Percentiles rank a stretch among this genome's conserved stretches.
phyloP scores from a whole-genome alignment of 352 stramenopile species.

The Lagenidium giganteum region DNA sequence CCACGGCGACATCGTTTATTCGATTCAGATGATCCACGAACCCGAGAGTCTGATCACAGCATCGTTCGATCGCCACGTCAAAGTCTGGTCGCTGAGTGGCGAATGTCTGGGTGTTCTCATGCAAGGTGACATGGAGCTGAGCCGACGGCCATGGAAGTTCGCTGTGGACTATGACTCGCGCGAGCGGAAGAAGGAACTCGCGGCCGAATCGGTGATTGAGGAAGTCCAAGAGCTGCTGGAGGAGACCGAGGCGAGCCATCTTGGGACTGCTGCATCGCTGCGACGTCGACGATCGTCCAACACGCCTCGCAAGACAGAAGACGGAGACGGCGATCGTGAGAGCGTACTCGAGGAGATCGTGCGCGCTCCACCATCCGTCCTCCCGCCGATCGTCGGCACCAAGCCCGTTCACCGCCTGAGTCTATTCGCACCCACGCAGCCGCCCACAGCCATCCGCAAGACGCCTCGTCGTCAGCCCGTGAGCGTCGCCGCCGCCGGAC shows the following conservation, averaged over 20 bases:
- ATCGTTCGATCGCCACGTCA: slow-evolving; percentile 74
- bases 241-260: slow-evolving; percentile 11
- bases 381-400: not conserved
- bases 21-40: slow-evolving; percentile 64
- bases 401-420: not conserved
- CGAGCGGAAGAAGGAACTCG: slow-evolving; percentile 59
- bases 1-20: slow-evolving; percentile 75
- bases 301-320: not conserved
- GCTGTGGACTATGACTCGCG: slow-evolving; percentile 66
- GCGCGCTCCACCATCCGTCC: slow-evolving; percentile 1
- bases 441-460: slow-evolving; percentile 13
- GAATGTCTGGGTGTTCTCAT: slow-evolving; percentile 71
- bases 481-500: slow-evolving; percentile 14
- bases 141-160: slow-evolving; percentile 55
- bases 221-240: slow-evolving; percentile 41
- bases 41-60: slow-evolving; percentile 66
- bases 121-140: slow-evolving; percentile 56
- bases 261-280: too few relatives aligned
- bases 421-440: not conserved
- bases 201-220: slow-evolving; percentile 49
- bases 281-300: not conserved
- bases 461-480: slow-evolving; percentile 18
- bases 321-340: slow-evolving; percentile 2
- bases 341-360: slow-evolving; percentile 16
- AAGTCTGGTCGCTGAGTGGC: slow-evolving; percentile 61